These are phyloP conservation scores for Yamadazyma friedrichii DNA, from an alignment of 1,139 yeast genomes.

Conservation along the genomic window DNA sequence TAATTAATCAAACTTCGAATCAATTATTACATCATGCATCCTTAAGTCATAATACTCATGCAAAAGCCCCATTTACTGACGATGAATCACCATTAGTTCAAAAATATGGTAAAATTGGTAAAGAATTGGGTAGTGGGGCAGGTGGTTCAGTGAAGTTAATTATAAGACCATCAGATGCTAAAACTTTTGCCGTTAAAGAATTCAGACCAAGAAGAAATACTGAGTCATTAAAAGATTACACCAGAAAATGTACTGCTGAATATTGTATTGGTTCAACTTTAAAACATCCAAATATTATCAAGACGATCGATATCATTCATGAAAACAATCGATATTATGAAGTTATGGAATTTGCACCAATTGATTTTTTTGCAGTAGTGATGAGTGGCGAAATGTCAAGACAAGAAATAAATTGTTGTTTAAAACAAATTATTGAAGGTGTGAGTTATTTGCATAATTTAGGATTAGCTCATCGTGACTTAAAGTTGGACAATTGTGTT, in stretches of 20 bases:
- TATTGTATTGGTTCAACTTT: slow-evolving; percentile 95
- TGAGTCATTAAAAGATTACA: slow-evolving; percentile 85
- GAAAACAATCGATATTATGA: slow-evolving; percentile 87
- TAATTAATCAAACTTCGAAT: slow-evolving; percentile 45
- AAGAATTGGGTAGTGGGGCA: slow-evolving; percentile 93
- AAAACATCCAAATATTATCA: slow-evolving; percentile 91
- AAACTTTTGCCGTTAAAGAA: slow-evolving; percentile 94
- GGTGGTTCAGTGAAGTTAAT: slow-evolving; percentile 94
- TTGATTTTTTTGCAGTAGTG: slow-evolving; percentile 94
- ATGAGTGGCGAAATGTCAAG: slow-evolving; percentile 94
- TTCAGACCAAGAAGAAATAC: slow-evolving; percentile 83
- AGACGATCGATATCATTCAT: slow-evolving; percentile 87
- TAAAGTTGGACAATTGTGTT: slow-evolving; percentile 93
- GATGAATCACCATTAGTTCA: slow-evolving; percentile 68
- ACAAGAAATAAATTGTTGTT: slow-evolving; percentile 83
- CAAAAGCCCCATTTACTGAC: slow-evolving; percentile 45
- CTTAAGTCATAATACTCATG: slow-evolving; percentile 19
- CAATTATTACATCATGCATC: slow-evolving; percentile 44
- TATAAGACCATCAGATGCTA: slow-evolving; percentile 74
- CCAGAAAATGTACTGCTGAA: slow-evolving; percentile 95
- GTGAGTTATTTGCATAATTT: slow-evolving; percentile 79
- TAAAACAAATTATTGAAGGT: slow-evolving; percentile 83
- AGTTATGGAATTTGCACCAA: slow-evolving; percentile 97
- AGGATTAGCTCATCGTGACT: slow-evolving; percentile 94
- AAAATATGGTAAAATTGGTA: slow-evolving; percentile 88